Evolutionary conservation across 257 asterid genomes (phyloP), one percentile per base, ranked within the genome.

Genomic region (Solanum corneliomulleri): DNA sequence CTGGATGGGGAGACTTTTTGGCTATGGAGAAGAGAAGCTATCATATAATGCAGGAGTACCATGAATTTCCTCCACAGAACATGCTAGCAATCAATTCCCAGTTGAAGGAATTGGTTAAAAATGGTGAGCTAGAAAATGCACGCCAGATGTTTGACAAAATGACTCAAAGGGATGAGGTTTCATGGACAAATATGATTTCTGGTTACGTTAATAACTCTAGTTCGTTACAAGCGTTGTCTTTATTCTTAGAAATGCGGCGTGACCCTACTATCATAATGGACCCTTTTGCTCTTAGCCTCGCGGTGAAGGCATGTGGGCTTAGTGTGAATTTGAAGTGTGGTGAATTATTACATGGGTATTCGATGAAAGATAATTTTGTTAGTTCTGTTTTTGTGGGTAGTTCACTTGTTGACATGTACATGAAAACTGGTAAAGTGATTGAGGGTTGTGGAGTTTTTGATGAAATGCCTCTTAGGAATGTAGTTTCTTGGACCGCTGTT

Each of bases 401-500:
- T 87, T 91, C 99, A 10, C 88, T 94, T 88, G 93, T 97, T 70
- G 96, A 94, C 89, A 94, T 94, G 98, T 94, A 96, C 91, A 93
- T 92, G 94, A 96, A 96, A 90, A 87, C 89, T 72, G 94, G 94
- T 31, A 91, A 92, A 88, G 93, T 94, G 80, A 88, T 87, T 23
- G 96, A 92, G 80, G 98, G 95, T 75, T 91, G 96, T 78, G 84
- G 88, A 85, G 77, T 92, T 71, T 95, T 96, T 82, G 93, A 94
- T 87, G 97, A 92, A 90, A 94, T 96, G 98, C 98, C 98, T 62
- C 60, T 91, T 35, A 94, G 97, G 88, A 97, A 95, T 91, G 98
- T 97, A 20, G 97, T 97, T 78, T 93, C 98, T 82, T 97, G 99
- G 99, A 97, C 98, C 11, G 95, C 98, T 88, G 88, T 95, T 71